Evolutionary conservation across 441 rosid genomes (phyloP).

Genomic region (Adansonia rubrostipa): DNA sequence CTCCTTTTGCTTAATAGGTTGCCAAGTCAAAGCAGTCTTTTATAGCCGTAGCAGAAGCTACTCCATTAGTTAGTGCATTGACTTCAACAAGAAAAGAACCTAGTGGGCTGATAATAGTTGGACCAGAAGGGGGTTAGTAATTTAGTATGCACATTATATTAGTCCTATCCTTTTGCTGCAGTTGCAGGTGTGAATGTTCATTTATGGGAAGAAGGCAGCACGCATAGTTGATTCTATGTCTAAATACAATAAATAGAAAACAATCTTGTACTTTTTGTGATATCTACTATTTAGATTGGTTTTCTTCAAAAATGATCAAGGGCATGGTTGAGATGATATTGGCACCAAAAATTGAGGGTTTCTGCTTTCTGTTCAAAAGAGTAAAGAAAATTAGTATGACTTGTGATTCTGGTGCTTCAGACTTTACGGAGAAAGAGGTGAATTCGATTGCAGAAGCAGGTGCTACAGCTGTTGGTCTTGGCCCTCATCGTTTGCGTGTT

Average conservation of each 20-base stretch:
- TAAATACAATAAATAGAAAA: neutral
- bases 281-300: neutral
- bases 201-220: conserved; percentile 1
- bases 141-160: conserved; percentile 36
- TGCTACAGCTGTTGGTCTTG: conserved; percentile 76
- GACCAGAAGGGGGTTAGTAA: conserved; percentile 93
- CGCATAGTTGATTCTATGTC: neutral
- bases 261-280: neutral
- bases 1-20: conserved; percentile 43
- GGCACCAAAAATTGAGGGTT: neutral
- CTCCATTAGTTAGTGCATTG: conserved; percentile 62
- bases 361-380: neutral
- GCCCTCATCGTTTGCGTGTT: conserved; percentile 78
- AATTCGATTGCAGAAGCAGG: conserved; percentile 64
- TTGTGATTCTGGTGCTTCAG: conserved; percentile 36
- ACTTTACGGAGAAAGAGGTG: conserved; percentile 64
- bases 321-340: conserved; percentile 1
- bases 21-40: conserved; percentile 64
- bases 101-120: conserved; percentile 65
- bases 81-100: conserved; percentile 50
- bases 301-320: neutral
- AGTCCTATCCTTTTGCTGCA: neutral
- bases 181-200: neutral
- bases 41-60: conserved; percentile 80
- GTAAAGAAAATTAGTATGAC: conserved; percentile 1